phyloP scores from a whole-genome alignment of 768 basidiomycete species.

The Exidia glandulosa region DNA sequence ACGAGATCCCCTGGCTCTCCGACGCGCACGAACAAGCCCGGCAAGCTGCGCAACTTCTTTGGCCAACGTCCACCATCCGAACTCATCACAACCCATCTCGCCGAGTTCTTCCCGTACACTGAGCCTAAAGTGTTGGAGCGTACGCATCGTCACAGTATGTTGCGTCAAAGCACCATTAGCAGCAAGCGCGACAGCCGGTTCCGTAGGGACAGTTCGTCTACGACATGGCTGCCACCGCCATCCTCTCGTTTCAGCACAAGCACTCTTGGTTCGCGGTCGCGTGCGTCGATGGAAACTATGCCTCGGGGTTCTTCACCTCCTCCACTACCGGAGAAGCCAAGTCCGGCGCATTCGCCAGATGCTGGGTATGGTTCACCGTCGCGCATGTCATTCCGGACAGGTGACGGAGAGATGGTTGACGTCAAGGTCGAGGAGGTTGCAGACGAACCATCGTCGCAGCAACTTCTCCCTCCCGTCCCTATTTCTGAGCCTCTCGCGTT shows the following conservation, averaged over 20 bases:
- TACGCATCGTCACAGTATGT: slow-evolving; percentile 82
- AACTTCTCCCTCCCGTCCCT: slow-evolving; percentile 65
- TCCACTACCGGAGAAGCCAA: slow-evolving; percentile 17
- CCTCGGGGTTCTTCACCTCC: slow-evolving; percentile 33
- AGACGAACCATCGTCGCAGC: slow-evolving; percentile 22
- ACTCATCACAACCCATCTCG: slow-evolving; percentile 87
- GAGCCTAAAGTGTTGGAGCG: slow-evolving; percentile 87
- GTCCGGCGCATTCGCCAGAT: slow-evolving; percentile 23
- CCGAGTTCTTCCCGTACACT: slow-evolving; percentile 90
- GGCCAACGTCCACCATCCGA: slow-evolving; percentile 97
- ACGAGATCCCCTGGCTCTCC: background rate
- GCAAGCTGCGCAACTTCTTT: slow-evolving; percentile 87
- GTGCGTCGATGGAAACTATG: background rate
- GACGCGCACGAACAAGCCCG: background rate
- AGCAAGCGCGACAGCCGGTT: slow-evolving; percentile 36
- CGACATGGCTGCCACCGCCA: slow-evolving; percentile 20
- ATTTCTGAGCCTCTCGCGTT: slow-evolving; percentile 64
- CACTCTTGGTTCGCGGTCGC: slow-evolving; percentile 17
- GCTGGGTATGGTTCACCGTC: slow-evolving; percentile 31
- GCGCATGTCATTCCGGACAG: slow-evolving; percentile 62
- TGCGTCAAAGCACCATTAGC: slow-evolving; percentile 43
- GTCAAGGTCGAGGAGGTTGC: slow-evolving; percentile 36
- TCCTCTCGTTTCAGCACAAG: slow-evolving; percentile 55
- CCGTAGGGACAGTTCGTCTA: slow-evolving; percentile 12
- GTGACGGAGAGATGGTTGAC: slow-evolving; percentile 57